These are phyloP conservation scores for Pyrenochaeta sp. DNA, from an alignment of 2,329 filamentous ascomycete genomes.

Conservation along the genomic window DNA sequence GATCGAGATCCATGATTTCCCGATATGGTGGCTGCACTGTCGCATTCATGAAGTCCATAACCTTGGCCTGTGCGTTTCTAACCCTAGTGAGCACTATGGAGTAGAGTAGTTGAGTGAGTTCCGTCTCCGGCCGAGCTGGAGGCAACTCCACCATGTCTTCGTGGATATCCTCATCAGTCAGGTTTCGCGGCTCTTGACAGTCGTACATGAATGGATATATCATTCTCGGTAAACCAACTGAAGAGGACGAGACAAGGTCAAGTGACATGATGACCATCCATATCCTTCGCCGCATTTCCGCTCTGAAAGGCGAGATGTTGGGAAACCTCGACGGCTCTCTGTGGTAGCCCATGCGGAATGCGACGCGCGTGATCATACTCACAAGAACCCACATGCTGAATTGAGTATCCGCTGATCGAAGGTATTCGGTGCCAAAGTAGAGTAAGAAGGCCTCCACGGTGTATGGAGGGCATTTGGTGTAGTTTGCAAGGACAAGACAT, in stretches of 20 bases:
- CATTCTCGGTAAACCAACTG: conserved; percentile 51
- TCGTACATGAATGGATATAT: conserved; percentile 51
- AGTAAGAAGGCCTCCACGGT: conserved; percentile 41
- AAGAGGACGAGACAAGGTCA: conserved; percentile 50
- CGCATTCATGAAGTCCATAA: conserved; percentile 40
- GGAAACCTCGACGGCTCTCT: conserved; percentile 50
- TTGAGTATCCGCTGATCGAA: conserved; percentile 40
- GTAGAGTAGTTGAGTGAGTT: conserved; percentile 38
- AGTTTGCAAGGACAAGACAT: conserved; percentile 44
- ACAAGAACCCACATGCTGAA: conserved; percentile 40
- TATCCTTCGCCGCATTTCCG: conserved; percentile 67
- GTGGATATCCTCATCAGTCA: conserved; percentile 53
- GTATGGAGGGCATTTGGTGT: conserved; percentile 45
- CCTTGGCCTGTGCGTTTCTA: conserved; percentile 31
- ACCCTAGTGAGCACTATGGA: conserved; percentile 35
- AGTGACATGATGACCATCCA: conserved; percentile 63
- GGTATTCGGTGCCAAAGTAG: conserved; percentile 41
- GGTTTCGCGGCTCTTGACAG: conserved; percentile 50
- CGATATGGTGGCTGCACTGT: conserved; percentile 37
- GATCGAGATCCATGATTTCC: conserved; percentile 39
- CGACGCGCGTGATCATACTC: conserved; percentile 42
- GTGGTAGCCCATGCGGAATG: conserved; percentile 54
- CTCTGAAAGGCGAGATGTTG: conserved; percentile 61
- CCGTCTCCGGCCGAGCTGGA: conserved; percentile 35
- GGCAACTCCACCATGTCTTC: conserved; percentile 46